Percentiles rank a stretch among this genome's conserved stretches.
Evolutionary conservation across 2,329 filamentous ascomycete genomes (phyloP).

Genomic region (Calonectria henricotiae): DNA sequence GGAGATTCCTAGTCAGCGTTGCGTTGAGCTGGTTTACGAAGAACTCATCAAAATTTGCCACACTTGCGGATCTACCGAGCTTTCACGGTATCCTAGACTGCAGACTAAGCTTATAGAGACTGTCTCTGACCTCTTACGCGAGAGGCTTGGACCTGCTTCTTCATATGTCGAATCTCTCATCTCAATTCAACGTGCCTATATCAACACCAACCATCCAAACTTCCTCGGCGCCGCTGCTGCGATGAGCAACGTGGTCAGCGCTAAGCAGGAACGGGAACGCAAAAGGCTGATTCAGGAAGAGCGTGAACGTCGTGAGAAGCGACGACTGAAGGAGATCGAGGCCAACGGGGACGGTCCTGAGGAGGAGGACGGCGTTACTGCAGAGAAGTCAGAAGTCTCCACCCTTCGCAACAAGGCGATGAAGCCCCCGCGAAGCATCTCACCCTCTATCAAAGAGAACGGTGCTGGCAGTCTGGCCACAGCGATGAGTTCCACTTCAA

Average conservation of each 20-base stretch:
- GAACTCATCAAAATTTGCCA: constrained; percentile 99
- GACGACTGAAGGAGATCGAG: constrained; percentile 86
- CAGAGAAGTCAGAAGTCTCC: constrained; percentile 71
- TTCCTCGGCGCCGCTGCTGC: constrained; percentile 97
- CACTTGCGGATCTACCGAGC: constrained; percentile 95
- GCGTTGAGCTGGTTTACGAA: constrained; percentile 98
- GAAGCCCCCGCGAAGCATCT: constrained; percentile 81
- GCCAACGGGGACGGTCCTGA: constrained; percentile 83
- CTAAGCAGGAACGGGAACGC: constrained; percentile 94
- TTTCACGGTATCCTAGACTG: constrained; percentile 91
- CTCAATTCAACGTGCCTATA: constrained; percentile 97
- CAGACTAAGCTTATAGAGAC: constrained; percentile 99
- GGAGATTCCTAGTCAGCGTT: constrained; percentile 94
- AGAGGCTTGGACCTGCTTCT: constrained; percentile 91
- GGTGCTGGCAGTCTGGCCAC: constrained; percentile 74
- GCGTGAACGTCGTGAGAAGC: constrained; percentile 86
- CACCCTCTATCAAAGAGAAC: constrained; percentile 83
- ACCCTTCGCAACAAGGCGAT: constrained; percentile 54
- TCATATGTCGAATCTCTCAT: constrained; percentile 96
- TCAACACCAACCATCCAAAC: constrained; percentile 99
- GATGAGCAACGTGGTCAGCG: constrained; percentile 96
- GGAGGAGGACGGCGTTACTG: constrained; percentile 67
- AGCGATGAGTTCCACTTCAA: constrained; percentile 63
- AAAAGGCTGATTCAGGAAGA: constrained; percentile 87
- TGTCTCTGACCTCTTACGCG: constrained; percentile 93